phyloP scores from a whole-genome alignment of 1,284 basidiomycete genomes.

The Rhizoctonia solani region DNA sequence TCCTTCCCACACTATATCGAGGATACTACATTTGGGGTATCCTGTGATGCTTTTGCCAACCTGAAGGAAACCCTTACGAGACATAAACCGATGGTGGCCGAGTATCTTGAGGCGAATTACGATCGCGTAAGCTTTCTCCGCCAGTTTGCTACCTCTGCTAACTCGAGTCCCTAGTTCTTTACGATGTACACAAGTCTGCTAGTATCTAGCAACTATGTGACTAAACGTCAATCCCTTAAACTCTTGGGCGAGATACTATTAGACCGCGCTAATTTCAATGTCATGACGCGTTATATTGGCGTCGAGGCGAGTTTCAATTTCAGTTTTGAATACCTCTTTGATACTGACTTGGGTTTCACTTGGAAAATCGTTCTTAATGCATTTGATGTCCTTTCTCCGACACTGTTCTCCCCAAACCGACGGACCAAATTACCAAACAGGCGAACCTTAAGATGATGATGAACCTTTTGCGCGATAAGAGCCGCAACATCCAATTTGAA shows the following conservation, averaged over 20 bases:
- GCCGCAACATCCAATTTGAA: slow-evolving; percentile 99
- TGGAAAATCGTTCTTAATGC: no score
- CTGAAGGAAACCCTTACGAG: slow-evolving; percentile 95
- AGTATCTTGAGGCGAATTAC: slow-evolving; percentile 95
- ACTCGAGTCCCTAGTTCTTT: slow-evolving; percentile 74
- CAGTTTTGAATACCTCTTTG: no score
- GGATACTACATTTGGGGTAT: slow-evolving; percentile 96
- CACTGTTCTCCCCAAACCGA: no score
- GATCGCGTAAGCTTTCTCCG: slow-evolving; percentile 69
- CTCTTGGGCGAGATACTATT: slow-evolving; percentile 96
- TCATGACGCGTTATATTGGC: slow-evolving; percentile 98
- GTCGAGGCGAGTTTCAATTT: slow-evolving; percentile 62
- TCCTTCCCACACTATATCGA: slow-evolving; percentile 97
- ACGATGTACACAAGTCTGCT: slow-evolving; percentile 91
- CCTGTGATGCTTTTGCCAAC: slow-evolving; percentile 96
- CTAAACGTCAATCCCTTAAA: slow-evolving; percentile 99
- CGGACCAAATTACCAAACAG: no score
- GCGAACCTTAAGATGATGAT: slow-evolving; percentile 99
- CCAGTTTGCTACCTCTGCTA: not conserved
- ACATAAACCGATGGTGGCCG: slow-evolving; percentile 96
- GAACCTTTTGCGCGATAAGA: slow-evolving; percentile 96
- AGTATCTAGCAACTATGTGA: slow-evolving; percentile 94
- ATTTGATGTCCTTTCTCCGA: no score
- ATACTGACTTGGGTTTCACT: no score
- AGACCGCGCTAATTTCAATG: slow-evolving; percentile 95